A percentile compares a stretch with the other conserved stretches of the same genome.
phyloP scores from a whole-genome alignment of 2,329 filamentous ascomycete species.

The Nectriaceae sp. region DNA sequence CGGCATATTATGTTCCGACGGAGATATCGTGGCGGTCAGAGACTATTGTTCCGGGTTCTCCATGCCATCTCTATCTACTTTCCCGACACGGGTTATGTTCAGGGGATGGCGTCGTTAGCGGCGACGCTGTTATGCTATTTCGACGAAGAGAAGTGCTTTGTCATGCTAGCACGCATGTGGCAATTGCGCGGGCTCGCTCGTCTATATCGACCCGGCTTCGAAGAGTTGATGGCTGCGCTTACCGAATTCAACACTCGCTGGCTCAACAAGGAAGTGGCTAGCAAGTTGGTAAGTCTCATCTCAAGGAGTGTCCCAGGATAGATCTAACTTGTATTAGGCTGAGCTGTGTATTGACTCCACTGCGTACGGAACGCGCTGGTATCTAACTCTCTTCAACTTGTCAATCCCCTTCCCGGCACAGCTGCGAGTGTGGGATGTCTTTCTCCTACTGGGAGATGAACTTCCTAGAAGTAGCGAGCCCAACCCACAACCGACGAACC shows the following conservation, averaged over 20 bases:
- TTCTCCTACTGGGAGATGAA: conserved; percentile 77
- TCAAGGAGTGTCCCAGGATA: not conserved
- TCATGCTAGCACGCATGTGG: conserved; percentile 97
- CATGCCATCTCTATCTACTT: conserved; percentile 92
- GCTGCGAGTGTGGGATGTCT: conserved; percentile 95
- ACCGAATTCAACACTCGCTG: conserved; percentile 81
- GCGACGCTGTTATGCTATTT: conserved; percentile 95
- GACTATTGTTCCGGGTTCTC: conserved; percentile 87
- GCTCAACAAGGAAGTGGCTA: conserved; percentile 79
- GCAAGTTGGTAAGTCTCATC: conserved; percentile 68
- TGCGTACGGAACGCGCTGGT: conserved; percentile 96
- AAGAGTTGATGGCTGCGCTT: conserved; percentile 82
- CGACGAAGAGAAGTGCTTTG: conserved; percentile 90
- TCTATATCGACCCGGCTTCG: conserved; percentile 82
- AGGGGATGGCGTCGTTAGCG: conserved; percentile 93
- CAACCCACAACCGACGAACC: conserved; percentile 10
- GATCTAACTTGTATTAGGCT: conserved; percentile 48
- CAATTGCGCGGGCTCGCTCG: conserved; percentile 81
- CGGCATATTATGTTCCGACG: conserved; percentile 96
- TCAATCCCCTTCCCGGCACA: conserved; percentile 93
- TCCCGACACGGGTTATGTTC: conserved; percentile 89
- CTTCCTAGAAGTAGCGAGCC: conserved; percentile 11
- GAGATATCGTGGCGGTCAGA: conserved; percentile 88
- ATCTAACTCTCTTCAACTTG: conserved; percentile 95
- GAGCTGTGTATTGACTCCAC: conserved; percentile 82